These are phyloP conservation scores for Colletotrichum karsti DNA, from an alignment of 2,329 filamentous ascomycete genomes.

Conservation along the genomic window DNA sequence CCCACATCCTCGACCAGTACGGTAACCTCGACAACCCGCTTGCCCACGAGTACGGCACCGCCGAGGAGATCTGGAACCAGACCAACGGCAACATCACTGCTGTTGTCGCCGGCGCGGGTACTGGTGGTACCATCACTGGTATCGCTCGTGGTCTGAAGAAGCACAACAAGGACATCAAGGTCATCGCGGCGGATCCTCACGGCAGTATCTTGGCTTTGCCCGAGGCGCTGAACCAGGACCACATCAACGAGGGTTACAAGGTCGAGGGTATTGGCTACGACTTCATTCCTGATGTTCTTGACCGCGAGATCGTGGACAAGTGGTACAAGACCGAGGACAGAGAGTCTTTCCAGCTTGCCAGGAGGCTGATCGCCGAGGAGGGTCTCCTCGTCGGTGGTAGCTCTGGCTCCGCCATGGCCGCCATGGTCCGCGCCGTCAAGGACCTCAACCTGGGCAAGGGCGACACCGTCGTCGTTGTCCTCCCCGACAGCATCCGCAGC, in stretches of 20 bases:
- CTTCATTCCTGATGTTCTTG: slow-evolving; percentile 94
- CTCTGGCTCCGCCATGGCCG: slow-evolving; percentile 90
- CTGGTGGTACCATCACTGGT: slow-evolving; percentile 94
- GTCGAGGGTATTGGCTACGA: slow-evolving; percentile 99
- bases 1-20: slow-evolving; percentile 97
- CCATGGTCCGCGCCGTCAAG: slow-evolving; percentile 78
- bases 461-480: slow-evolving; percentile 88
- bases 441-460: slow-evolving; percentile 82
- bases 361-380: slow-evolving; percentile 91
- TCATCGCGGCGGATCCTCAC: slow-evolving; percentile 91
- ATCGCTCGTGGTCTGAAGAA: slow-evolving; percentile 86
- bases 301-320: slow-evolving; percentile 81
- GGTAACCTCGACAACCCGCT: slow-evolving; percentile 89
- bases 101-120: slow-evolving; percentile 91
- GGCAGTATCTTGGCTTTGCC: slow-evolving; percentile 92
- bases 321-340: slow-evolving; percentile 99
- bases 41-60: slow-evolving; percentile 93
- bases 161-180: slow-evolving; percentile 85
- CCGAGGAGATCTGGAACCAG: slow-evolving; percentile 95
- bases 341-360: slow-evolving; percentile 90
- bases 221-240: slow-evolving; percentile 79
- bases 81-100: slow-evolving; percentile 84
- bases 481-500: slow-evolving; percentile 96
- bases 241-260: slow-evolving; percentile 88
- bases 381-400: slow-evolving; percentile 93